A percentile compares a stretch with the other conserved stretches of the same genome.
phyloP scores from a whole-genome alignment of 768 basidiomycete genomes.

The Artomyces pyxidatus region DNA sequence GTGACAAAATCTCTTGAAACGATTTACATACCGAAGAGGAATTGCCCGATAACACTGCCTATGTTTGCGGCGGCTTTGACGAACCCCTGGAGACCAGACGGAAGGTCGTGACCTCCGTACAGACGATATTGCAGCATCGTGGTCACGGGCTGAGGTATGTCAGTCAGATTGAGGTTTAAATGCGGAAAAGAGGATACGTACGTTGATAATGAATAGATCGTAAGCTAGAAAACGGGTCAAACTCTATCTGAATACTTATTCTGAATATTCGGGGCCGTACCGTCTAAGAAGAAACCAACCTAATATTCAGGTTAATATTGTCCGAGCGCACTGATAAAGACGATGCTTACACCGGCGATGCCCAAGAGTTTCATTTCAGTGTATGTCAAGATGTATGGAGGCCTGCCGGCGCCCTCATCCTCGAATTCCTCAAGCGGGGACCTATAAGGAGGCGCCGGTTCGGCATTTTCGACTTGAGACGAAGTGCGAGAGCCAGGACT shows the following conservation, averaged over 20 bases:
- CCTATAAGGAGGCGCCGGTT: no score
- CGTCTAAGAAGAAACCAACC: slow-evolving; percentile 70
- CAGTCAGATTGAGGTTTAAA: no score
- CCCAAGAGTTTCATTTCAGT: slow-evolving; percentile 53
- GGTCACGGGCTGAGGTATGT: slow-evolving; percentile 59
- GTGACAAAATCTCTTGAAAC: no score
- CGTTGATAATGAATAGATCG: slow-evolving; percentile 66
- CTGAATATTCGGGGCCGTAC: no score
- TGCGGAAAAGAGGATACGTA: slow-evolving; percentile 18
- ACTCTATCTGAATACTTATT: no score
- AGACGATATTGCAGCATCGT: slow-evolving; percentile 62
- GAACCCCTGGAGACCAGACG: slow-evolving; percentile 49
- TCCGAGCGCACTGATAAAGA: no score
- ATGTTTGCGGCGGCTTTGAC: slow-evolving; percentile 66
- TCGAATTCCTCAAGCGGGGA: slow-evolving; percentile 26
- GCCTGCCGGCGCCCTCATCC: slow-evolving; percentile 22
- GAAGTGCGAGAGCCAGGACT: no score
- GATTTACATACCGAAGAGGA: no score
- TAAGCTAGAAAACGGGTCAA: no score
- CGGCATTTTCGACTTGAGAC: no score
- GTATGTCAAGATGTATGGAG: slow-evolving; percentile 32
- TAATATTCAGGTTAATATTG: slow-evolving; percentile 20
- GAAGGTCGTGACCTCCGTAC: slow-evolving; percentile 44
- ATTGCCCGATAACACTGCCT: slow-evolving; percentile 64
- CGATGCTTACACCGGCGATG: slow-evolving; percentile 46